A percentile compares a stretch with the other conserved stretches of the same genome.
phyloP scores from a whole-genome alignment of 768 basidiomycete genomes.

The Suillus plorans region DNA sequence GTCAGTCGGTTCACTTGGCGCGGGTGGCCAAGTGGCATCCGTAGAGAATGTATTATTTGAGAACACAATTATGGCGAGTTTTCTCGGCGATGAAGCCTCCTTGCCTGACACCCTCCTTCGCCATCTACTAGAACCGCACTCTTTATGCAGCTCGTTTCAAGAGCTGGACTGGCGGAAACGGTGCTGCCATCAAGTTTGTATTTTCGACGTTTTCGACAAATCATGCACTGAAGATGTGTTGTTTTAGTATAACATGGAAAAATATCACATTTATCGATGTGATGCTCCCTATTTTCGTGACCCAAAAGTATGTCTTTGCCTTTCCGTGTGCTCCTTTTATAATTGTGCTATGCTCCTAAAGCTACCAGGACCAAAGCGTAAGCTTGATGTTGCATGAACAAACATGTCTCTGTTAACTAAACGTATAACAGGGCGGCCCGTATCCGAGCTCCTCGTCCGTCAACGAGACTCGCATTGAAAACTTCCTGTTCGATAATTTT shows the following conservation, averaged over 20 bases:
- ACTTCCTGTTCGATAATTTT: slow-evolving; percentile 57
- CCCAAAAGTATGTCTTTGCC: slow-evolving; percentile 52
- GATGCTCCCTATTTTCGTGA: slow-evolving; percentile 59
- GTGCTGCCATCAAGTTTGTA: slow-evolving; percentile 52
- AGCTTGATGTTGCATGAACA: slow-evolving; percentile 9
- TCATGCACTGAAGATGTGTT: not conserved
- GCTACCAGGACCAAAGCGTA: slow-evolving; percentile 65
- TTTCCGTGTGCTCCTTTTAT: not conserved
- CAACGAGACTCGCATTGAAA: slow-evolving; percentile 56
- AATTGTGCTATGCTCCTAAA: slow-evolving; percentile 18
- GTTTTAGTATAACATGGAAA: slow-evolving; percentile 52
- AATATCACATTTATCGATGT: slow-evolving; percentile 54
- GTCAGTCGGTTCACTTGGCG: slow-evolving; percentile 51
- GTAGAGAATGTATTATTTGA: slow-evolving; percentile 60
- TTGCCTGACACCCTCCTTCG: slow-evolving; percentile 7
- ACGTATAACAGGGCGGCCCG: slow-evolving; percentile 34
- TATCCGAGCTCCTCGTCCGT: slow-evolving; percentile 41
- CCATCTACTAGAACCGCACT: slow-evolving; percentile 43
- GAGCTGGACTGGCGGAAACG: slow-evolving; percentile 66
- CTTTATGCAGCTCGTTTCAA: slow-evolving; percentile 66
- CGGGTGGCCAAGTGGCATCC: slow-evolving; percentile 44
- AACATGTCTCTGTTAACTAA: not conserved
- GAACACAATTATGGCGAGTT: slow-evolving; percentile 42
- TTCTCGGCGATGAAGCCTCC: not conserved
- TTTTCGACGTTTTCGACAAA: not conserved